Base-by-base conservation (phyloP, 2,329 filamentous ascomycete species). In the Zopfia rhizophila region DNA sequence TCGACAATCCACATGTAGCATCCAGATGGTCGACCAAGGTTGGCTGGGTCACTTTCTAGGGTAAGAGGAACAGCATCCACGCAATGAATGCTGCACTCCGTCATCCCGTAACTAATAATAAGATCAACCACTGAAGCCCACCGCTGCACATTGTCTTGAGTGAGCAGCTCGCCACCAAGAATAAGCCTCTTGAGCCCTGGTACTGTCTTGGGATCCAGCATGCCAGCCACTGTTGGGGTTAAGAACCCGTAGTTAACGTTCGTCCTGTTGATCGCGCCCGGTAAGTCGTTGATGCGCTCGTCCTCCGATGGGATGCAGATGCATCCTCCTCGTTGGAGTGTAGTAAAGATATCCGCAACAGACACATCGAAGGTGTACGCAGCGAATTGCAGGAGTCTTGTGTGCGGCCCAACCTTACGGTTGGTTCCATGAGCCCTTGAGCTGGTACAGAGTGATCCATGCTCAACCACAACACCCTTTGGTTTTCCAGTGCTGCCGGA, bases 381-480 rank as follows among this genome's bases (percentile, higher is more conserved):
- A 2, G 62, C 56, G 25, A 65, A 69, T 32, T 69, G 56, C 7
- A 68, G 48, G 12, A 54, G 43, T 4, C 61, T n/a, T 10, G 78
- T 77, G 44, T 79, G 78, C 1, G 76, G 55, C 2, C 55, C 51
- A 16, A 65, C 68, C 31, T 66, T 56, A 4, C 84, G 73, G 5
- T 83, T 78, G 6, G 85, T 30, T 10, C 43, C 43, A n/a, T 50
- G 37, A 17, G 17, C 38, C 13, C 25, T 17, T 22, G 39, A 38
- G 24, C 37, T 27, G 18, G 82, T 81, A 4, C 79, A 79, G 0
- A 87, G 68, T 1, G 82, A 78, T 0, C 72, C 71, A 55, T 88
- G 85, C 7, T 80, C 82, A 45, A 86, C 81, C 21, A 84, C 81
- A 12, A 84, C 79, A 2, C 82, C 83, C 41, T 82, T 81, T 0